Conservation (phyloP, 805 yeast genomes). For the Pichia ethanolica region DNA sequence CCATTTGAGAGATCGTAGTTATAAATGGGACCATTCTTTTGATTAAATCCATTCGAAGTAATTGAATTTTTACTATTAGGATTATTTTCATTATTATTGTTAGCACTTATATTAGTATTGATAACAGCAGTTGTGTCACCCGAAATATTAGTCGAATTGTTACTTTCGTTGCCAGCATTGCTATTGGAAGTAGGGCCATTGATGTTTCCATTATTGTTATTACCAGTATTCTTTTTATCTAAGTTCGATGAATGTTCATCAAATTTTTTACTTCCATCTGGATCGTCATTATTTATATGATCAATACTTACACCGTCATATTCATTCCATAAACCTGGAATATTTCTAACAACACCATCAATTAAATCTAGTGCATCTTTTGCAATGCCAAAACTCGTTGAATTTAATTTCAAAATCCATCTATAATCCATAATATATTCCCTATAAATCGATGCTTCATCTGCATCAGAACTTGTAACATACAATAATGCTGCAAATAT, state of each 20-base stretch:
- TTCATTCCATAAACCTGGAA: slow-evolving; percentile 55
- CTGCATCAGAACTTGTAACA: slow-evolving; percentile 54
- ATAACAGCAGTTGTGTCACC: no score
- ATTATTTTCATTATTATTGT: no score
- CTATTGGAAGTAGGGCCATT: no score
- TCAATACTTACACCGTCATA: slow-evolving; percentile 9
- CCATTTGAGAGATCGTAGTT: slow-evolving; percentile 5
- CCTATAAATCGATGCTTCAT: slow-evolving; percentile 57
- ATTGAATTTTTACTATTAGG: no score
- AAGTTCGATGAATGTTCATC: neutral
- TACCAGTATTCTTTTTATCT: neutral
- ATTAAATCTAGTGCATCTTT: slow-evolving; percentile 65
- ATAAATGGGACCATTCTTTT: neutral
- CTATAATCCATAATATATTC: slow-evolving; percentile 70
- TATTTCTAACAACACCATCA: slow-evolving; percentile 63
- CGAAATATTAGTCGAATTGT: no score
- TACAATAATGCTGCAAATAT: slow-evolving; percentile 78
- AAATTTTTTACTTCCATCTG: neutral
- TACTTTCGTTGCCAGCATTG: no score
- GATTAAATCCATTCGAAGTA: no score
- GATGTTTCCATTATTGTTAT: neutral
- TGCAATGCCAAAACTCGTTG: slow-evolving; percentile 73
- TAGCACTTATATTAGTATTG: no score
- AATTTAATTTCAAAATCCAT: slow-evolving; percentile 64
- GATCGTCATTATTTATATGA: neutral